phyloP scores from a whole-genome alignment of 2,329 filamentous ascomycete genomes.

The Zymoseptoria crescenta region DNA sequence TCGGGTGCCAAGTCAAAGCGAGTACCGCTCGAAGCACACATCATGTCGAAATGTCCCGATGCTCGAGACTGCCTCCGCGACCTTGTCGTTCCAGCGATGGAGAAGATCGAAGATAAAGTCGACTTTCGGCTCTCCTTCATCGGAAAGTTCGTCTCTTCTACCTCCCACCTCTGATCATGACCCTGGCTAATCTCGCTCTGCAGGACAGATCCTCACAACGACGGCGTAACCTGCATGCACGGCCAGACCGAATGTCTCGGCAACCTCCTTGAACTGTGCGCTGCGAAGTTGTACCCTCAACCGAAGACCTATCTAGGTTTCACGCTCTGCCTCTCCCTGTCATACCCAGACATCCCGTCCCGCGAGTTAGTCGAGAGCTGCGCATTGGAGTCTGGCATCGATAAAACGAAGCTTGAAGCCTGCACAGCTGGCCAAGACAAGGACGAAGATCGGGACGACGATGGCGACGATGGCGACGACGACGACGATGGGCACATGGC shows the following conservation, averaged over 20 bases:
- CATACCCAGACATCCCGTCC: slow-evolving; percentile 71
- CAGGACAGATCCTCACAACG: slow-evolving; percentile 56
- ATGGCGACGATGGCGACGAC: slow-evolving; percentile 47
- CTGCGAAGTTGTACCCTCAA: slow-evolving; percentile 70
- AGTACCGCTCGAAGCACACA: slow-evolving; percentile 84
- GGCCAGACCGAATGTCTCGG: slow-evolving; percentile 86
- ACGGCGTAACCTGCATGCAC: slow-evolving; percentile 81
- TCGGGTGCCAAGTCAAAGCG: slow-evolving; percentile 1
- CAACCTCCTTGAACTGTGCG: slow-evolving; percentile 91
- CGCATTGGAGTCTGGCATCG: slow-evolving; percentile 81
- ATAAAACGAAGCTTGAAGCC: slow-evolving; percentile 71
- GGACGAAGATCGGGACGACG: background rate
- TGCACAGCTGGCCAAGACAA: slow-evolving; percentile 54
- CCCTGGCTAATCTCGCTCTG: background rate
- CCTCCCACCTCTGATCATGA: slow-evolving; percentile 1
- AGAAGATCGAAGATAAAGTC: slow-evolving; percentile 70
- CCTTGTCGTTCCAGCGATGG: slow-evolving; percentile 80
- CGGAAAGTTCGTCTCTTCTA: slow-evolving; percentile 52
- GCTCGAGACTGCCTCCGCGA: slow-evolving; percentile 73
- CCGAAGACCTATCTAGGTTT: slow-evolving; percentile 88
- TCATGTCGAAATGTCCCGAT: slow-evolving; percentile 93
- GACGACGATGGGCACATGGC: slow-evolving; percentile 66
- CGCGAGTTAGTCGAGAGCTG: slow-evolving; percentile 75
- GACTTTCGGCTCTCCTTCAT: slow-evolving; percentile 90
- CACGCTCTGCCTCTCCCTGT: slow-evolving; percentile 74